Percentiles rank a stretch among this genome's conserved stretches.
Evolutionary conservation across 441 rosid species (phyloP).

Genomic region (Codiaeum variegatum): DNA sequence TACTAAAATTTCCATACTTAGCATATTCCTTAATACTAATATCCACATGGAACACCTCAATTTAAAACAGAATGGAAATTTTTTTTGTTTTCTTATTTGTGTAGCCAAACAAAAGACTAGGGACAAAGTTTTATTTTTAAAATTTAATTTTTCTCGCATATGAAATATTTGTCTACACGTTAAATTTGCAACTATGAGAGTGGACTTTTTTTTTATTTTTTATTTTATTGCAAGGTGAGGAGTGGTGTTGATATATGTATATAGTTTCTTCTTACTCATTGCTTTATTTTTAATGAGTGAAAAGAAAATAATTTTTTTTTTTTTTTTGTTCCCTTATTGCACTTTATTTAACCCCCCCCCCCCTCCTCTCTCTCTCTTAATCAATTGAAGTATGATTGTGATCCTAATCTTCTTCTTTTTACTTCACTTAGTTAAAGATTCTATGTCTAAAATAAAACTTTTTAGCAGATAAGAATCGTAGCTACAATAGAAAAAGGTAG

Average conservation of each 20-base stretch:
- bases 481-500: neutral
- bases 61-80: constrained; percentile 6
- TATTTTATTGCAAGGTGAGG: constrained; percentile 39
- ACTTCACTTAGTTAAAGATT: constrained; percentile 4
- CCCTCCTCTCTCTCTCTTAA: constrained; percentile 25
- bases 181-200: constrained; percentile 23
- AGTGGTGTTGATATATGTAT: constrained; percentile 20
- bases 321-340: constrained; percentile 27
- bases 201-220: too few species aligned
- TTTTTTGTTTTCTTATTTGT: neutral
- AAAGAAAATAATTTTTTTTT: constrained; percentile 42
- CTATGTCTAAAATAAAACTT: constrained; percentile 5
- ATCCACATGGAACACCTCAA: constrained; percentile 28
- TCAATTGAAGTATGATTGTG: constrained; percentile 23
- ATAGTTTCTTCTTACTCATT: constrained; percentile 18
- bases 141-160: neutral
- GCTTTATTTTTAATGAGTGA: constrained; percentile 39
- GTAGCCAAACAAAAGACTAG: constrained; percentile 14
- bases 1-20: neutral
- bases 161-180: constrained; percentile 21
- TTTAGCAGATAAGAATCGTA: constrained; percentile 7
- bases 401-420: constrained; percentile 16
- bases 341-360: neutral
- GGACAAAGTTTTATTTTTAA: constrained; percentile 9
- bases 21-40: neutral